Evolutionary conservation across 192 early-diverging fungal genomes (phyloP), one percentile per base, ranked within the genome.

Genomic region (Gamsiella multidivaricata): DNA sequence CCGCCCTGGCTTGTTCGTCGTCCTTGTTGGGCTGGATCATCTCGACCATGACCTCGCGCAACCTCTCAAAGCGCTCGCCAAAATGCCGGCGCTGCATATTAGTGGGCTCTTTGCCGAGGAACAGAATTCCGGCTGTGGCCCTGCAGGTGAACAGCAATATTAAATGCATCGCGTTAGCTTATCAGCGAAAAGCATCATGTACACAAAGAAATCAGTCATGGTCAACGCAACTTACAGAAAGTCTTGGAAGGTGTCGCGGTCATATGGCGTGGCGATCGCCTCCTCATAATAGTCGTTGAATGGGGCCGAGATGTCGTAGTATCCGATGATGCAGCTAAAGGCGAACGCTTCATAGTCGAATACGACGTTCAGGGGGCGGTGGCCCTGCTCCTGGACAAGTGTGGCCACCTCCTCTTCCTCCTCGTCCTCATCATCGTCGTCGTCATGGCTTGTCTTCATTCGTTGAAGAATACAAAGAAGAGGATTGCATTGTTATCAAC

Each of bases 171-270:
- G 32, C 31, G 36, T 63, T 52, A 63, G 61, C 33, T 32, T 37
- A 63, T 52, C 49, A 63, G 36, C 34, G 20, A 63, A 51, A 29
- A 63, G 47, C 32, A 37, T 12, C 28, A 49, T 41, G 18, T 22
- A 37, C 26, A 39, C 15, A 52, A 52, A 63, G 10, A 52, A 37
- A 33, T 3, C 46, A 28, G 22, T 49, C 61, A 36, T 3, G 46
- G 3, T 52, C 46, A 52, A 52, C 33, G 39, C 36, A 65, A 54
- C 63, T 28, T 45, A 54, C 63, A 65, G 41, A 54, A 65, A 65
- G 29, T 65, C 52, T n/a, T 54, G 39, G 28, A 54, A 65, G 34
- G 5, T 45, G 28, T 15, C 6, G 63, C 54, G 10, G 41, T 54
- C 63, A 23, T 50, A 65, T 26, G 63, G 52, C 52, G 33, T 1